Percentiles rank a stretch among this genome's conserved stretches.
These are phyloP conservation scores for Fusarium beomiforme DNA, from an alignment of 2,329 filamentous ascomycete species.

Conservation along the genomic window DNA sequence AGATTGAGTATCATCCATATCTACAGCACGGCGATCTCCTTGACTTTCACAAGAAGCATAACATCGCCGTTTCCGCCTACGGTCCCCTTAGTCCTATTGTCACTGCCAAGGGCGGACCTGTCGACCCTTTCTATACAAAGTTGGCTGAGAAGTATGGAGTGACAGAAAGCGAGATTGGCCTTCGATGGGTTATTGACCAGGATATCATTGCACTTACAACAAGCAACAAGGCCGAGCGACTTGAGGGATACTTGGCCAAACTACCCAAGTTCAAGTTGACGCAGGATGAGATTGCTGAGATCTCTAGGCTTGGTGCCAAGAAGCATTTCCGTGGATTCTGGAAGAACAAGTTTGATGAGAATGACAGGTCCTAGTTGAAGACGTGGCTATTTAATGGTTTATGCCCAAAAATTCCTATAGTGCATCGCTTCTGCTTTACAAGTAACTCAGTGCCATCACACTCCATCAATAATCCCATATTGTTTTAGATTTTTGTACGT, in stretches of 20 bases:
- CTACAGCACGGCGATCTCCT: slow-evolving; percentile 71
- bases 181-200: slow-evolving; percentile 70
- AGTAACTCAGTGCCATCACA: neutral
- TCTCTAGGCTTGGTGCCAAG: slow-evolving; percentile 64
- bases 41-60: slow-evolving; percentile 64
- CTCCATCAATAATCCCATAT: neutral
- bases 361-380: slow-evolving; percentile 56
- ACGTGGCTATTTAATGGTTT: neutral
- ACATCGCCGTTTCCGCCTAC: slow-evolving; percentile 67
- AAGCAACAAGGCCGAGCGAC: slow-evolving; percentile 65
- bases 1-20: slow-evolving; percentile 85
- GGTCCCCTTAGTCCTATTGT: slow-evolving; percentile 63
- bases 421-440: neutral
- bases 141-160: slow-evolving; percentile 69
- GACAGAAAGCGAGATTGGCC: slow-evolving; percentile 62
- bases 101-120: slow-evolving; percentile 60
- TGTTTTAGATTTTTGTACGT: neutral
- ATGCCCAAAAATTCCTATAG: neutral
- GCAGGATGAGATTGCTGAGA: slow-evolving; percentile 65
- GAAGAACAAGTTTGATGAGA: slow-evolving; percentile 59
- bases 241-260: slow-evolving; percentile 64
- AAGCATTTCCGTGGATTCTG: slow-evolving; percentile 72
- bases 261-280: slow-evolving; percentile 67
- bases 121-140: slow-evolving; percentile 60
- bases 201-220: slow-evolving; percentile 69